Evolutionary conservation across 768 basidiomycete genomes (phyloP), one percentile per base, ranked within the genome.

Genomic region (Epithele typhae): DNA sequence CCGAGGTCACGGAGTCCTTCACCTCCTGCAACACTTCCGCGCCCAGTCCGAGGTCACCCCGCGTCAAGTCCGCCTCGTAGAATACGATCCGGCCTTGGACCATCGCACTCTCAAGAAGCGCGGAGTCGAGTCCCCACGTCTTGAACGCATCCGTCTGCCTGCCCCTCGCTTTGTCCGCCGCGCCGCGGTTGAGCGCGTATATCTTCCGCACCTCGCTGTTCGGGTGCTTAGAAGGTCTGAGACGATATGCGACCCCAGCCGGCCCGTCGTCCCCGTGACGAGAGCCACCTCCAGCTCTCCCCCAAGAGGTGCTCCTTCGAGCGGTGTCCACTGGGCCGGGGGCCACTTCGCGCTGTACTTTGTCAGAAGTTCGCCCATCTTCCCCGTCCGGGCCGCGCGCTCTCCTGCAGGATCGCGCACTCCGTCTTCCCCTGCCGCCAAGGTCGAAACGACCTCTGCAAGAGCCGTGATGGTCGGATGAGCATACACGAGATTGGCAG

Each of bases 211-310:
- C 46, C 32, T 62, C 53, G 17, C 50, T 37, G 8, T 22, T n/a
- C 8, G 49, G 44, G 12, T 33, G 37, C n/a, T n/a, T n/a, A 61
- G 45, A 17, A 64, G 48, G 21, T 55, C 48, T 17, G 55, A 53
- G 12, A 67, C 55, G 17, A 64, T 43, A 18, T 65, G 54, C 17
- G 57, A 47, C 8, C 66, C 66, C 14, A 67, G 48, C 4, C 54
- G 55, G 4, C 66, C 66, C 15, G 64, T 67, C 2, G 64, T 60
- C 7, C 66, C 66, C 3, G 66, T 67, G 37, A 66, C 37, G 11
- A 67, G 52, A 3, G 64, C 58, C 5, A 60, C 58, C 33, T 53
- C 54, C 11, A 34, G 35, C 9, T 19, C 5, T 14, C 23, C 21
- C 12, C 8, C 21, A 38, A 32, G 2, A 30, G 25, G 23, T 37